Evolutionary conservation across 1,139 yeast genomes (phyloP), one percentile per base, ranked within the genome.

Genomic region (Arxiozyma heterogenica): DNA sequence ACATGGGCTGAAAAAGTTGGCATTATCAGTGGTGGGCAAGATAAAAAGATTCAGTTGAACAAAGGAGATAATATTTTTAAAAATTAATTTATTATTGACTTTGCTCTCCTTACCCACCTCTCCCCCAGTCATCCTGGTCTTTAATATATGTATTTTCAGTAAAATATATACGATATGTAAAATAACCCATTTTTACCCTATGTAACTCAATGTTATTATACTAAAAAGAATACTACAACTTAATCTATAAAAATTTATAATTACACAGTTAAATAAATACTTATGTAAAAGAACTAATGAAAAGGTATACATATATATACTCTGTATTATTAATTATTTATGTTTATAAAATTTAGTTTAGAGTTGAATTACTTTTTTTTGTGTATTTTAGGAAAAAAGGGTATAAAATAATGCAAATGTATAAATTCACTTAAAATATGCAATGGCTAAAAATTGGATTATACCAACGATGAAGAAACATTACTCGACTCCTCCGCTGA

Each of bases 1-100:
- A 84, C 81, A 61, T 93, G 98, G 98, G 85, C 85, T 60, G 80
- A 79, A 51, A 80, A 86, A 55, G 62, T 65, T 41, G 96, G 97
- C 53, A 87, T 93, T 59, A 81, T 89, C 50, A 85, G 96, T 70
- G 98, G 95, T 62, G 98, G 98, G 59, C 86, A 86, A 70, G 98
- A 91, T 71, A 93, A 91, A 70, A 86, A 86, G 75, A 75, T 93
- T 56, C 98, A 93, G 73, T 86, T 93, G 63, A 90, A 89, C 66
- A 79, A 77, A 64, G 83, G 83, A 51, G 71, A 68, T 55, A 62
- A 67, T 51, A 65, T 68, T 34, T 65, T 64, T 49, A 63, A 60
- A 55, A 57, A 55, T 25, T 59, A 53, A 51, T 47, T n/a, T 39
- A 17, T 22, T 39, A 20, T 12, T 5, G n/a, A 25, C 18, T n/a